These are phyloP conservation scores for Suhomyces maxii DNA, from an alignment of 1,139 yeast genomes.

Conservation along the genomic window DNA sequence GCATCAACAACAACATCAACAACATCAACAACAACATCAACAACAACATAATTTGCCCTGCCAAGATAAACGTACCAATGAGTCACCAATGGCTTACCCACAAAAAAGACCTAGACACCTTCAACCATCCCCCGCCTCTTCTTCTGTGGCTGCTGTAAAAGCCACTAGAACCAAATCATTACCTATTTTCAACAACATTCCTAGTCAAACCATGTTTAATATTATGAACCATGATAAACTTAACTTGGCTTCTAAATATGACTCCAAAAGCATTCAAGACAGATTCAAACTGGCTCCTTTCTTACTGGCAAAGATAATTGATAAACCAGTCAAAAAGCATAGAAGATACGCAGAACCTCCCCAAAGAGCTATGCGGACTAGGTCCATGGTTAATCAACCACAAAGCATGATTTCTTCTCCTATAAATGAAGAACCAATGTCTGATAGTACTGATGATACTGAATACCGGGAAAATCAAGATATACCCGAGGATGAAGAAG, in stretches of 20 bases:
- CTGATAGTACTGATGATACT: slow-evolving; percentile 34
- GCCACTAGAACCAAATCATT: slow-evolving; percentile 68
- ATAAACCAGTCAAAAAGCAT: slow-evolving; percentile 36
- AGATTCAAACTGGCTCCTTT: slow-evolving; percentile 51
- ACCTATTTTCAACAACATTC: slow-evolving; percentile 53
- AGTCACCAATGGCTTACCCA: slow-evolving; percentile 10
- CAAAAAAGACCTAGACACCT: slow-evolving; percentile 9
- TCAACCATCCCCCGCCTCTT: slow-evolving; percentile 4
- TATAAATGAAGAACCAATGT: slow-evolving; percentile 38
- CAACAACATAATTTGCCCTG: slow-evolving; percentile 10
- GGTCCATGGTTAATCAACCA: slow-evolving; percentile 38
- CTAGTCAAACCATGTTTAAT: slow-evolving; percentile 40
- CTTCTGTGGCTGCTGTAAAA: slow-evolving; percentile 42
- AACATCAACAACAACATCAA: slow-evolving; percentile 1
- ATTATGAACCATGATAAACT: slow-evolving; percentile 46
- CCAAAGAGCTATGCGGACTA: slow-evolving; percentile 45
- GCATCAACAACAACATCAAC: slow-evolving; percentile 7
- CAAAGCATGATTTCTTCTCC: slow-evolving; percentile 40
- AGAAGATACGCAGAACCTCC: slow-evolving; percentile 36
- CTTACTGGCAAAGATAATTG: slow-evolving; percentile 41
- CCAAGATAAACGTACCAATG: slow-evolving; percentile 5
- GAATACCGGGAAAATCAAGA: slow-evolving; percentile 30
- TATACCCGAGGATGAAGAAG: slow-evolving; percentile 17
- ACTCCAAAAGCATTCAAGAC: slow-evolving; percentile 45
- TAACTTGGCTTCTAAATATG: slow-evolving; percentile 41